Conservation (phyloP, 768 basidiomycete genomes). For the Collybiopsis confluens region DNA sequence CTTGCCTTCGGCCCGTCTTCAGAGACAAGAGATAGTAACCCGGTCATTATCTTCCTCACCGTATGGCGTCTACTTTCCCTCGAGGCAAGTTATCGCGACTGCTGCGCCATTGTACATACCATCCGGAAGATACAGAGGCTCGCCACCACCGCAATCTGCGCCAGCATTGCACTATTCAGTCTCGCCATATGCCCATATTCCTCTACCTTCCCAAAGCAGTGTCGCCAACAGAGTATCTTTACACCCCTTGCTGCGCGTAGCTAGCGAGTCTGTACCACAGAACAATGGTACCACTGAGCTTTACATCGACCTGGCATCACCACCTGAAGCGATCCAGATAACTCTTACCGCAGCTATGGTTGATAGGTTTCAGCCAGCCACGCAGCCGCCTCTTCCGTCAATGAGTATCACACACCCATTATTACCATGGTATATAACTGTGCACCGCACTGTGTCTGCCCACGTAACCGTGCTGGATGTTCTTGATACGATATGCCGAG, state of each 20-base stretch:
- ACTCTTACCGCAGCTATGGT: neutral
- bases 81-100: neutral
- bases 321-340: neutral
- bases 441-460: constrained; percentile 21
- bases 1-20: neutral
- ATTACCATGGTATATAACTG: constrained; percentile 31
- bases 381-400: constrained; percentile 25
- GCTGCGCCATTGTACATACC: neutral
- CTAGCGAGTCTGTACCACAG: neutral
- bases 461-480: constrained; percentile 38
- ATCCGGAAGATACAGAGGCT: neutral
- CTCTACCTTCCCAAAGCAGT: neutral
- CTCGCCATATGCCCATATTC: neutral
- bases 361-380: constrained; percentile 26
- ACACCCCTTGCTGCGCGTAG: neutral
- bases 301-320: neutral
- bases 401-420: constrained; percentile 27
- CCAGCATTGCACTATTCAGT: neutral
- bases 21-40: neutral
- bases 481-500: constrained; percentile 15
- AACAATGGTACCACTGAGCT: neutral
- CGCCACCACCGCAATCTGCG: neutral
- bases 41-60: neutral
- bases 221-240: neutral
- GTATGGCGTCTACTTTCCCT: neutral